Conservation (phyloP, 306 rosid species). For the Prosopis cineraria region DNA sequence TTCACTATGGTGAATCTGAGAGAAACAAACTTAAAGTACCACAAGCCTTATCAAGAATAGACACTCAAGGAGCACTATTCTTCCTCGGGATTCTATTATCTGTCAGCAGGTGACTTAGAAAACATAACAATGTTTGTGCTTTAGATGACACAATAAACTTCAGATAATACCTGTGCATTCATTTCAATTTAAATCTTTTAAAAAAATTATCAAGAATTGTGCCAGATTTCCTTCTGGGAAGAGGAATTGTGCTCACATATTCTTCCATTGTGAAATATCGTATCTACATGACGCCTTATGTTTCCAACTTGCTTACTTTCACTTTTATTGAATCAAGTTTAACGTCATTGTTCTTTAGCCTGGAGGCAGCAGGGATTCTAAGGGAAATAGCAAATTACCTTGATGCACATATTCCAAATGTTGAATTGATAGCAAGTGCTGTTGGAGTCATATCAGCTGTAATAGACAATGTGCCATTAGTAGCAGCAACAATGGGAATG, state of each 20-base stretch:
- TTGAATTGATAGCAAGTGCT: slow-evolving; percentile 72
- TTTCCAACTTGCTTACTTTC: not conserved
- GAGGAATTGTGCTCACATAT: slow-evolving; percentile 3
- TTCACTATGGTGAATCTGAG: slow-evolving; percentile 92
- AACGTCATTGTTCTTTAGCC: slow-evolving; percentile 46
- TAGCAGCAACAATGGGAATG: slow-evolving; percentile 98
- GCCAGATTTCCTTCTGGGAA: not conserved
- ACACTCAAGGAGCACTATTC: slow-evolving; percentile 90
- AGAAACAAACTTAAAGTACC: slow-evolving; percentile 88
- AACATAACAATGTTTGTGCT: not conserved
- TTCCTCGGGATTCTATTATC: slow-evolving; percentile 96
- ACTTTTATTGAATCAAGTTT: slow-evolving; percentile 17
- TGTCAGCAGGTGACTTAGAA: slow-evolving; percentile 70
- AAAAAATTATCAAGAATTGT: not conserved
- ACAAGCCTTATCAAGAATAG: slow-evolving; percentile 89
- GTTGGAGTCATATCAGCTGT: slow-evolving; percentile 86
- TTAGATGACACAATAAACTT: not conserved
- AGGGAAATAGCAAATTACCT: slow-evolving; percentile 86
- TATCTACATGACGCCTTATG: not conserved
- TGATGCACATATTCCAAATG: slow-evolving; percentile 65
- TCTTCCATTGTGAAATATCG: slow-evolving; percentile 2
- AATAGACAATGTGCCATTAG: slow-evolving; percentile 91
- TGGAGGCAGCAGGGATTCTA: slow-evolving; percentile 90
- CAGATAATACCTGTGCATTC: slow-evolving; percentile 4
- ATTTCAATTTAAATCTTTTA: not conserved